A percentile compares a stretch with the other conserved stretches of the same genome.
phyloP scores from a whole-genome alignment of 176 grass and related monocot species.

The Aegilops umbellulata region DNA sequence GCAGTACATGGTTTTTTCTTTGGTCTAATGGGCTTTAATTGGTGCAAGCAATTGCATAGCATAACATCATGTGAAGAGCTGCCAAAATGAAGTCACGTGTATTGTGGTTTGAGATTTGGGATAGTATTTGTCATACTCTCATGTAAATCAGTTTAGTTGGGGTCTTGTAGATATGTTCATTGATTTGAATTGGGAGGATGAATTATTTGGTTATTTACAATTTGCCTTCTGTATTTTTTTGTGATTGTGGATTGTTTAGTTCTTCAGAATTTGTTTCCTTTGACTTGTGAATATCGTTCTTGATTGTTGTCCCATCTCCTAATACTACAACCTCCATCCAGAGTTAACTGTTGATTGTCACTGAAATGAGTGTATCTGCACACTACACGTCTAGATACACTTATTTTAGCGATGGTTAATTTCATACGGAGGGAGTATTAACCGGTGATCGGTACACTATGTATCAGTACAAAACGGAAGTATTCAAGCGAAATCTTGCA shows the following conservation, averaged over 20 bases:
- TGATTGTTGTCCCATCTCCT: background rate
- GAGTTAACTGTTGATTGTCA: too few relatives aligned
- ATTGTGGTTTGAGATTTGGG: background rate
- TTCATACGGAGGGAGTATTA: too few relatives aligned
- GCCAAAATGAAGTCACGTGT: too few relatives aligned
- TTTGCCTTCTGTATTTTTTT: background rate
- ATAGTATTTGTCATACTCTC: slow-evolving; percentile 10
- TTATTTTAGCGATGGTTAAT: too few relatives aligned
- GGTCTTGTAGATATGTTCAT: slow-evolving; percentile 9
- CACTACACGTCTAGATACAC: too few relatives aligned
- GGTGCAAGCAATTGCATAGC: too few relatives aligned
- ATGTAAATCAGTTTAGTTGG: background rate
- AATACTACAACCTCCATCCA: background rate
- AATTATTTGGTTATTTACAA: slow-evolving; percentile 46
- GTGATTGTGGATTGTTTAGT: background rate
- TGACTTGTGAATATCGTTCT: background rate
- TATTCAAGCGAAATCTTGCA: background rate
- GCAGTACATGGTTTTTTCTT: too few relatives aligned
- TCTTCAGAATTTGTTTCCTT: background rate
- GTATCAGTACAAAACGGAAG: background rate
- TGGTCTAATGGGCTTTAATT: too few relatives aligned
- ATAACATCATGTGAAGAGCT: too few relatives aligned
- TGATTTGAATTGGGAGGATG: background rate
- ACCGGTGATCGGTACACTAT: background rate
- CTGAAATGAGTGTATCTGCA: too few relatives aligned